These are phyloP conservation scores for Neltuma alba DNA, from an alignment of 306 rosid species.

Conservation along the genomic window DNA sequence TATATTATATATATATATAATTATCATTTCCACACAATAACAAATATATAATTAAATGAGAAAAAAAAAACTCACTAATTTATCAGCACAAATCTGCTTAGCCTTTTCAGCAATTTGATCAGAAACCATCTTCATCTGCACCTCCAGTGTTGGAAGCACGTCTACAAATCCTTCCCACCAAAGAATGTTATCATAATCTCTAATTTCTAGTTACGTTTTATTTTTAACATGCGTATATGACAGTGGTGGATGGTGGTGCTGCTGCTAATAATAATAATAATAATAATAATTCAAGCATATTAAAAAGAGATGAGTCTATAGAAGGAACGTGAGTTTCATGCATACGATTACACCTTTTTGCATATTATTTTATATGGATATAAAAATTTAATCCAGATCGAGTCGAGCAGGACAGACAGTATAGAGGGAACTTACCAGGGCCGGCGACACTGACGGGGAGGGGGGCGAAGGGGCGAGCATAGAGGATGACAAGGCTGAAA, in stretches of 20 bases:
- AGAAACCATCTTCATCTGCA: slow-evolving; percentile 47
- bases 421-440: slow-evolving; percentile 21
- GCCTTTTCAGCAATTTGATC: slow-evolving; percentile 46
- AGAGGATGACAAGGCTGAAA: slow-evolving; percentile 50
- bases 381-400: not conserved
- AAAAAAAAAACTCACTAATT: slow-evolving; percentile 39
- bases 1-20: no score
- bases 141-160: slow-evolving; percentile 34
- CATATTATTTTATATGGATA: no score
- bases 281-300: no score
- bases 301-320: not conserved
- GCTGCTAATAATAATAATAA: no score
- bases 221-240: no score
- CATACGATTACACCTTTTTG: not conserved
- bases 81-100: slow-evolving; percentile 44
- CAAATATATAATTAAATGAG: no score
- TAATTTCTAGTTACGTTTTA: no score
- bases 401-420: not conserved
- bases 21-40: not conserved
- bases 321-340: not conserved
- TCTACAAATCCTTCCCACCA: slow-evolving; percentile 14
- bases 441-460: slow-evolving; percentile 42
- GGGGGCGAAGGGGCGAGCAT: slow-evolving; percentile 46
- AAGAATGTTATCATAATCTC: not conserved
- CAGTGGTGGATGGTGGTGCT: no score